Evolutionary conservation across 139 green algal genomes (phyloP).

Genomic region (Chlorella sp.): DNA sequence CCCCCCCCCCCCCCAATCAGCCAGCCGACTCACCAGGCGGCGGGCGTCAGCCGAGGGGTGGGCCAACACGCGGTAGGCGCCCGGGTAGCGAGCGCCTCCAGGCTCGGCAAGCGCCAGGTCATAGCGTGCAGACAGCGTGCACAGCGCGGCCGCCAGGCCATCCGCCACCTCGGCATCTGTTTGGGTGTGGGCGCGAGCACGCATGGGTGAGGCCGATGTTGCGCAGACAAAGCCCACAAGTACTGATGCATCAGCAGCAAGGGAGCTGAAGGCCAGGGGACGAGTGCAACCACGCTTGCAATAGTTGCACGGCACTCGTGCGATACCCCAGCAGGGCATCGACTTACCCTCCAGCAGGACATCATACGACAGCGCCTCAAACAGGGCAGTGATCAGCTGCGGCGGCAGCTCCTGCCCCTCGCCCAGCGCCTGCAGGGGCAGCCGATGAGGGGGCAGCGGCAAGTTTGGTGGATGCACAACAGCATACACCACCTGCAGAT

Average conservation of each 20-base stretch:
- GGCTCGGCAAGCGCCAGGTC: slow-evolving; percentile 41
- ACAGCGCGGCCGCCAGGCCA: slow-evolving; percentile 33
- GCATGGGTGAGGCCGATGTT: not conserved
- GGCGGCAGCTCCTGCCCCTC: slow-evolving; percentile 19
- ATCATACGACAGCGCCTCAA: slow-evolving; percentile 47
- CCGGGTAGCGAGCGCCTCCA: slow-evolving; percentile 36
- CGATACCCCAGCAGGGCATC: no score
- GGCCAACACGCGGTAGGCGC: slow-evolving; percentile 45
- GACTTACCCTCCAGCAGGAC: slow-evolving; percentile 31
- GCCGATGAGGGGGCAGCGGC: not conserved
- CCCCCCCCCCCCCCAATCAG: no score
- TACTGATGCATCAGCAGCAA: no score
- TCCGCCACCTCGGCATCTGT: slow-evolving; percentile 40
- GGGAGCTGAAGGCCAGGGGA: no score
- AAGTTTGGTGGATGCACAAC: no score
- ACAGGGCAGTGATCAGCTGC: slow-evolving; percentile 32
- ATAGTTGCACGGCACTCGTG: no score
- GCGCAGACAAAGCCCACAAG: no score
- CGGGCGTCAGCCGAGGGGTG: slow-evolving; percentile 33
- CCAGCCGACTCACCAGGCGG: slow-evolving; percentile 24
- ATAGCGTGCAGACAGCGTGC: slow-evolving; percentile 37
- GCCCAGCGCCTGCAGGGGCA: not conserved
- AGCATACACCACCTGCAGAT: no score
- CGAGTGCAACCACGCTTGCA: no score
- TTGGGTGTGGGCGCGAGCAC: no score